Evolutionary conservation across 2,329 filamentous ascomycete genomes (phyloP), one percentile per base, ranked within the genome.

Genomic region (Myriosclerotinia curreyana): DNA sequence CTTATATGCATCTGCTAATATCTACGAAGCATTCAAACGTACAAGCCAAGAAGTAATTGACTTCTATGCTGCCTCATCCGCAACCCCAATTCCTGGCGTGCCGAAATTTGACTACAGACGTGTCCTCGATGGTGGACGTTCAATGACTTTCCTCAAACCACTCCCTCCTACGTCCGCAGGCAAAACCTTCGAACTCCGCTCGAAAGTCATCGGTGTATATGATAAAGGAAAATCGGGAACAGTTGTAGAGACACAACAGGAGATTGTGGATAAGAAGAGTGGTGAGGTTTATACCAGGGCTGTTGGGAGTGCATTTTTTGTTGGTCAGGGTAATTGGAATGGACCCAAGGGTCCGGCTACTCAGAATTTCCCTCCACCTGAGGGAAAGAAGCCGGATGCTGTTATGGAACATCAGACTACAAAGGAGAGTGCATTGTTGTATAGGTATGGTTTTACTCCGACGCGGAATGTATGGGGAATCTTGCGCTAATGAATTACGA

Each of bases 301-400:
- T 46, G 78, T 86, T 14, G 83, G 84, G 7, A 85, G 81, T 70
- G 83, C 79, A 0, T 90, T 91, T 74, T 88, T 85, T 70, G 84
- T 90, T 56, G 86, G 86, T 0, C 87, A 90, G 76, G 85, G 85
- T 71, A 80, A 80, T 75, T 97, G 93, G 93, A 90, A 91, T 69
- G 93, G 93, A 0, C 93, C 93, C 48, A 96, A 96, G 79, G 93
- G 92, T 6, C 91, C 92, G 3, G 87, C 90, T 66, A 89, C 88
- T 0, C 81, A 87, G 70, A 92, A 86, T 78, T 96, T 86, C 79
- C 88, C 90, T 8, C 89, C 91, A 7, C 92, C 92, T 9, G 79
- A 88, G 74, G 87, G 82, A 68, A 86, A 86, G 77, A 79, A 80
- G 59, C 89, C 92, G 20, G 91, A 96, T 77, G 84, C 81, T 51